These are phyloP conservation scores for Leccinum olivaceopallidum DNA, from an alignment of 768 basidiomycete genomes.

Conservation along the genomic window DNA sequence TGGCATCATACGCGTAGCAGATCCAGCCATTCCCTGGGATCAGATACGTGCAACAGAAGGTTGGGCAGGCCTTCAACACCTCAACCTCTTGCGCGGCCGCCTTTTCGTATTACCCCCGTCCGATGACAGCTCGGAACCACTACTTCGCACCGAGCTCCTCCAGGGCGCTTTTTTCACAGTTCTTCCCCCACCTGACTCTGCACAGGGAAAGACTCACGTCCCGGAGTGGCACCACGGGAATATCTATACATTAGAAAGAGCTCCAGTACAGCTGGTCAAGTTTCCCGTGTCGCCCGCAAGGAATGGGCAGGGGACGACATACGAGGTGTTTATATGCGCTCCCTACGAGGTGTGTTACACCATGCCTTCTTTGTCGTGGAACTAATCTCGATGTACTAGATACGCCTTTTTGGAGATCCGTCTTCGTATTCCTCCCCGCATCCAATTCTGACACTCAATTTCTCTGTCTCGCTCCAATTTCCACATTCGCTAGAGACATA, in stretches of 20 bases:
- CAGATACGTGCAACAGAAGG: constrained; percentile 75
- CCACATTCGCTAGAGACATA: constrained; percentile 1
- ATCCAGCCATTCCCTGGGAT: constrained; percentile 65
- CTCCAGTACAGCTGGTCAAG: constrained; percentile 47
- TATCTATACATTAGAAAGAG: constrained; percentile 68
- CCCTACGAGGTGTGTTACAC: constrained; percentile 68
- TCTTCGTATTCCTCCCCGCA: constrained; percentile 36
- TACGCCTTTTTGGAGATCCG: constrained; percentile 84
- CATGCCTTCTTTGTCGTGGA: constrained; percentile 1
- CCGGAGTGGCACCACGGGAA: constrained; percentile 82
- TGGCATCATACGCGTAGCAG: constrained; percentile 59
- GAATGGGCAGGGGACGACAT: constrained; percentile 47
- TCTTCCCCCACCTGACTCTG: constrained; percentile 43
- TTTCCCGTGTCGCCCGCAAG: constrained; percentile 46
- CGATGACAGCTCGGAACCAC: constrained; percentile 33
- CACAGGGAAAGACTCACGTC: constrained; percentile 25
- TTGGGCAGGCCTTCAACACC: constrained; percentile 86
- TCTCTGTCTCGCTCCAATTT: constrained; percentile 47
- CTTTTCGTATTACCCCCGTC: constrained; percentile 56
- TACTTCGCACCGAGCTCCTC: constrained; percentile 58
- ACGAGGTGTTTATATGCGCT: constrained; percentile 73
- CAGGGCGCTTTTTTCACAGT: constrained; percentile 81
- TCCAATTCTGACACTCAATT: constrained; percentile 57
- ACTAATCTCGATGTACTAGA: constrained; percentile 41
- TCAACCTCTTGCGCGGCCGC: constrained; percentile 65